Conservation (phyloP, 2,329 filamentous ascomycete genomes). For the Aureobasidium uvarum region DNA sequence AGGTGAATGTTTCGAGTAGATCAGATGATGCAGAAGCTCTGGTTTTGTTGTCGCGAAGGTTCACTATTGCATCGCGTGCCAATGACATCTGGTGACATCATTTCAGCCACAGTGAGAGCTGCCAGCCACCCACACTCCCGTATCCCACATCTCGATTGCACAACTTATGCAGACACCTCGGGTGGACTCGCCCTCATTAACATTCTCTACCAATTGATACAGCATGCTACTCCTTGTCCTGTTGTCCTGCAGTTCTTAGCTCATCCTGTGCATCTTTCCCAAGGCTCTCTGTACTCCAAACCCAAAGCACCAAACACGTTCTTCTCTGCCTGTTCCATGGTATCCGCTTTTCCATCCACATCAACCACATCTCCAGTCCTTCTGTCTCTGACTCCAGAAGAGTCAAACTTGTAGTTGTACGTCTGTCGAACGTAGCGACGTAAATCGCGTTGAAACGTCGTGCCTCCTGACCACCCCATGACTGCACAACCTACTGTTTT, state of each 20-base stretch:
- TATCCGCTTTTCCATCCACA: constrained; percentile 62
- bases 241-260: background rate
- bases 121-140: constrained; percentile 10
- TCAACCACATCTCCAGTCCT: constrained; percentile 69
- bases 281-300: constrained; percentile 50
- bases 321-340: constrained; percentile 70
- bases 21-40: background rate
- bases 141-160: background rate
- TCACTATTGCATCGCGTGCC: background rate
- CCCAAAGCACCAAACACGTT: constrained; percentile 75
- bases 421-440: constrained; percentile 72
- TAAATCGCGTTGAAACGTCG: constrained; percentile 85
- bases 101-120: background rate
- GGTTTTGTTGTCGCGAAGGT: constrained; percentile 1
- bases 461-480: constrained; percentile 83
- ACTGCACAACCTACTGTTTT: constrained; percentile 84
- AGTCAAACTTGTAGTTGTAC: constrained; percentile 82
- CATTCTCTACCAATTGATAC: background rate
- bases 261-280: constrained; percentile 48
- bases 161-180: background rate
- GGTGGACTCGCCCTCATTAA: background rate
- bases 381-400: constrained; percentile 74
- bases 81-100: constrained; percentile 1
- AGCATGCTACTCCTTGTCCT: background rate
- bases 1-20: background rate